These are phyloP conservation scores for Phanerochaete carnosa DNA, from an alignment of 768 basidiomycete species.

Conservation along the genomic window DNA sequence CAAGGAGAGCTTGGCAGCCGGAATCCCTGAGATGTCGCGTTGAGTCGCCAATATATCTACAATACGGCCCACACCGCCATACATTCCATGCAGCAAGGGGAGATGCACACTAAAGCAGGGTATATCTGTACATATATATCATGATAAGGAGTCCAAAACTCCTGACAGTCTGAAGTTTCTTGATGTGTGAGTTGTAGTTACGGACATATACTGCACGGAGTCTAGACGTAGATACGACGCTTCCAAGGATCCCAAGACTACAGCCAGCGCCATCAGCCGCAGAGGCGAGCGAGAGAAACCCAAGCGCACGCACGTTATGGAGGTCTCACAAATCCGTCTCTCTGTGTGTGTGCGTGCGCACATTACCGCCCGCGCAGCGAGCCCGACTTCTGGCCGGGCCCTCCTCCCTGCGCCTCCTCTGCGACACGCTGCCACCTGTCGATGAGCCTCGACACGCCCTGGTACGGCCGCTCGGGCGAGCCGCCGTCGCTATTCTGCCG, in stretches of 20 bases:
- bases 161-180: no score
- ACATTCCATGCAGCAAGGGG: no score
- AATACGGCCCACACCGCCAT: no score
- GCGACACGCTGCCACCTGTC: constrained; percentile 87
- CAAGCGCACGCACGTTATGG: neutral
- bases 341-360: no score
- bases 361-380: constrained; percentile 4
- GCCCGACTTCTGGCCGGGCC: neutral
- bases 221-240: neutral
- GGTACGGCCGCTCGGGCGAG: constrained; percentile 79
- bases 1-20: no score
- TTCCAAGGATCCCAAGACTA: neutral
- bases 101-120: no score
- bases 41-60: no score
- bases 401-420: constrained; percentile 35
- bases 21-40: no score
- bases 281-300: neutral
- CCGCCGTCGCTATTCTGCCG: constrained; percentile 9
- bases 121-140: no score
- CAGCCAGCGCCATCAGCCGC: neutral
- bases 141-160: no score
- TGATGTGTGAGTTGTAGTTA: neutral
- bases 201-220: neutral
- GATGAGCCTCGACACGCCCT: constrained; percentile 81
- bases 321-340: neutral